Percentiles rank a stretch among this genome's conserved stretches.
Conservation (phyloP, 768 basidiomycete species). For the Guyanaporus albipodus region DNA sequence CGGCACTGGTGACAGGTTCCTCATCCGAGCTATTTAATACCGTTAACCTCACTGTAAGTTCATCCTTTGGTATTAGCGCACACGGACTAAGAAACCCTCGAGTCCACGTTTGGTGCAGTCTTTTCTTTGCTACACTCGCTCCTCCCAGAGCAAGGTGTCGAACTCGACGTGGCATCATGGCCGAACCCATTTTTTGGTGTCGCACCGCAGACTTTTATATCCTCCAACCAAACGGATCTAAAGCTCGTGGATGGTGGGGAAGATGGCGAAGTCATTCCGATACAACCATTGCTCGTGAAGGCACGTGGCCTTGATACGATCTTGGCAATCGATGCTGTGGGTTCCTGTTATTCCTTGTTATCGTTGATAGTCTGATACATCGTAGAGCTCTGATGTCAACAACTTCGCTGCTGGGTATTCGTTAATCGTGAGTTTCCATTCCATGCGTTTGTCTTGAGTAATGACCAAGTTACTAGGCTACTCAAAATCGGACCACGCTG, state of each 20-base stretch:
- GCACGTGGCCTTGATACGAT: neutral
- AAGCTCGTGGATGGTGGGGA: neutral
- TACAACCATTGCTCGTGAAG: neutral
- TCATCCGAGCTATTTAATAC: constrained; percentile 38
- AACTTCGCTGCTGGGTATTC: too few relatives aligned
- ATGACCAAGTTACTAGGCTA: constrained; percentile 11
- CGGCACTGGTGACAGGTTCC: constrained; percentile 35
- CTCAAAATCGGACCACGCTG: constrained; percentile 37
- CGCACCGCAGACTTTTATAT: neutral
- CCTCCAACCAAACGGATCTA: neutral
- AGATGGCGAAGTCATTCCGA: neutral
- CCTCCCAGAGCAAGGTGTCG: neutral
- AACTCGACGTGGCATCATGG: neutral
- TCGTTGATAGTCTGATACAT: too few relatives aligned
- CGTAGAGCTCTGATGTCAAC: too few relatives aligned
- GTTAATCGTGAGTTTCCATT: too few relatives aligned
- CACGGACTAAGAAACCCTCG: neutral
- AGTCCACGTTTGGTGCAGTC: neutral
- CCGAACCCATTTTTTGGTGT: neutral
- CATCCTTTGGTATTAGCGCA: neutral
- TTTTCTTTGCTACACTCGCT: neutral
- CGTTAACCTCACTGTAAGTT: constrained; percentile 27
- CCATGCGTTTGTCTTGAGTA: neutral
- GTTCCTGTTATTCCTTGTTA: too few relatives aligned
- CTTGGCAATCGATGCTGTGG: neutral